Conservation (phyloP, 192 early-diverging fungal species). For the Rhizophlyctis rosea region DNA sequence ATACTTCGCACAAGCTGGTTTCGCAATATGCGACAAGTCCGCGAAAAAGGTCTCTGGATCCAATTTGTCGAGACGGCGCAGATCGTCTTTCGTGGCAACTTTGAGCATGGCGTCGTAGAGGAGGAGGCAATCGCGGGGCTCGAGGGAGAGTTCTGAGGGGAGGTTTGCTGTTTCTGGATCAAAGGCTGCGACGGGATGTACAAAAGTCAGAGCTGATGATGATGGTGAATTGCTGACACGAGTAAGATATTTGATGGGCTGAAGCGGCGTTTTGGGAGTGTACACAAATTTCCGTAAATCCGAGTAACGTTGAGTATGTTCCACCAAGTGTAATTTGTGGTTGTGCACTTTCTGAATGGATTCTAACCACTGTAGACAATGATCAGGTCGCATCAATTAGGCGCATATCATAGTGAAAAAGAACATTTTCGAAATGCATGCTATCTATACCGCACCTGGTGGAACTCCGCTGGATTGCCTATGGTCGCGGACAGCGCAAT, state of each 20-base stretch:
- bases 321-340: constrained; percentile 23
- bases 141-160: constrained; percentile 30
- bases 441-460: no score
- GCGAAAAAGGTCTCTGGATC: constrained; percentile 36
- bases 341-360: constrained; percentile 15
- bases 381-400: no score
- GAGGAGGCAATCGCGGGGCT: constrained; percentile 32
- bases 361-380: constrained; percentile 28
- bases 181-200: constrained; percentile 36
- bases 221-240: no score
- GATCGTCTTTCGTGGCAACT: constrained; percentile 1
- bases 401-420: no score
- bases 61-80: not conserved
- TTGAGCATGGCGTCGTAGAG: constrained; percentile 33
- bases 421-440: no score
- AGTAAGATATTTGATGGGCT: no score
- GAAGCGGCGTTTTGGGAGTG: constrained; percentile 13
- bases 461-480: constrained; percentile 32
- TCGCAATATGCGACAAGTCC: constrained; percentile 17
- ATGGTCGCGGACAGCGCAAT: constrained; percentile 44
- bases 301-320: constrained; percentile 36
- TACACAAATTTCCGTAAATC: constrained; percentile 40
- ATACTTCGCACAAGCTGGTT: constrained; percentile 23
- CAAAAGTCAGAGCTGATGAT: constrained; percentile 12
- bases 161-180: constrained; percentile 17